These are phyloP conservation scores for Zymoseptoria brevis DNA, from an alignment of 2,329 filamentous ascomycete species.

Conservation along the genomic window DNA sequence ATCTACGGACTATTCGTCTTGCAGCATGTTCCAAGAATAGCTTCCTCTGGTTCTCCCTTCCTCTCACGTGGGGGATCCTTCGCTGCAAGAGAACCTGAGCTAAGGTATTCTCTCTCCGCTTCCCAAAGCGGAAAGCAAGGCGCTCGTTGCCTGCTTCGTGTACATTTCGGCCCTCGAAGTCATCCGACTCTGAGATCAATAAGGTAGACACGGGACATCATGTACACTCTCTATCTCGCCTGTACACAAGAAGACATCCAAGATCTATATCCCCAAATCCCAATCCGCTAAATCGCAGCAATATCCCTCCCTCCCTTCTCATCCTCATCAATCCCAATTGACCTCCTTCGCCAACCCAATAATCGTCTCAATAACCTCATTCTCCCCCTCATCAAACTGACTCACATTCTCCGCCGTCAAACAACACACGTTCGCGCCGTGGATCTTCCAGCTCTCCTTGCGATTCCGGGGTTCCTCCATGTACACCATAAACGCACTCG, in stretches of 20 bases:
- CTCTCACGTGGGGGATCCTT: not conserved
- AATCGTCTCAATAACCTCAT: slow-evolving; percentile 26
- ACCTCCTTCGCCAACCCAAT: slow-evolving; percentile 18
- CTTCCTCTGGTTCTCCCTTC: not conserved
- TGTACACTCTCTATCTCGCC: not conserved
- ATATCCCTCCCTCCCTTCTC: not conserved
- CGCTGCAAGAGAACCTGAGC: no score
- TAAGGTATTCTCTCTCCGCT: not conserved
- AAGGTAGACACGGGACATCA: not conserved
- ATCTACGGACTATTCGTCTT: no score
- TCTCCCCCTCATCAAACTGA: slow-evolving; percentile 23
- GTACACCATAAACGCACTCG: slow-evolving; percentile 32
- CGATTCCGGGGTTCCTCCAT: slow-evolving; percentile 25
- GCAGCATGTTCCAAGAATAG: not conserved
- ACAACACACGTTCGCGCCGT: slow-evolving; percentile 32
- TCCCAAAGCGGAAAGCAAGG: not conserved
- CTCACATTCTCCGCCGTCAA: slow-evolving; percentile 24
- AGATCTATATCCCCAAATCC: not conserved
- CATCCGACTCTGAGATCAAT: not conserved
- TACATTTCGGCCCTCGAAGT: not conserved
- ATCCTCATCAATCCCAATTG: not conserved
- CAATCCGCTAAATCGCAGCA: not conserved
- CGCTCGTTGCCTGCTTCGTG: not conserved
- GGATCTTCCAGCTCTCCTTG: slow-evolving; percentile 28
- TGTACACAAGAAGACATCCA: not conserved